A percentile compares a stretch with the other conserved stretches of the same genome.
Conservation (phyloP, 1,139 yeast genomes). For the Candida freyschussii region DNA sequence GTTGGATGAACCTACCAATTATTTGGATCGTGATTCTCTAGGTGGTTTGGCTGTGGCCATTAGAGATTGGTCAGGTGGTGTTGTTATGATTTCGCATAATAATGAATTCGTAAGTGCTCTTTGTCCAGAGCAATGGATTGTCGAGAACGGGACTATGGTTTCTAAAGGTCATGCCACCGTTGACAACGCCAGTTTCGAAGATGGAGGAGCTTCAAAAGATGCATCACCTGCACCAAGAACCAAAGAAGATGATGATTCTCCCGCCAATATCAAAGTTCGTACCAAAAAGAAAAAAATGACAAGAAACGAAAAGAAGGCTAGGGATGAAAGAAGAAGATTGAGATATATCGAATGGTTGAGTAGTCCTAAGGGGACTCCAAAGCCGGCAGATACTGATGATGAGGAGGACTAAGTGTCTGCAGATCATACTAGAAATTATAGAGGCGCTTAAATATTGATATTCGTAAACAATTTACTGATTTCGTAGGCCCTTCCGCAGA, state of each 20-base stretch:
- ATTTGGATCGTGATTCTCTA: slow-evolving; percentile 93
- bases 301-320: slow-evolving; percentile 87
- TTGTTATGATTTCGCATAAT: slow-evolving; percentile 97
- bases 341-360: slow-evolving; percentile 93
- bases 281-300: slow-evolving; percentile 94
- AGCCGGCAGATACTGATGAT: slow-evolving; percentile 88
- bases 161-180: slow-evolving; percentile 77
- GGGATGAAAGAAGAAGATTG: slow-evolving; percentile 90
- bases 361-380: slow-evolving; percentile 96
- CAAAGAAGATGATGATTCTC: slow-evolving; percentile 91
- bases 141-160: slow-evolving; percentile 84
- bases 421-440: too few species aligned
- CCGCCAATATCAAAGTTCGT: slow-evolving; percentile 92
- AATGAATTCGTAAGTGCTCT: slow-evolving; percentile 95
- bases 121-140: slow-evolving; percentile 98
- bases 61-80: slow-evolving; percentile 98
- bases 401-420: slow-evolving; percentile 50
- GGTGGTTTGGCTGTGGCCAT: slow-evolving; percentile 98
- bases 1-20: slow-evolving; percentile 97
- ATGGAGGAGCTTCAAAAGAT: slow-evolving; percentile 49
- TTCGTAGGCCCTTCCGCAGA: too few species aligned
- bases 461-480: too few species aligned
- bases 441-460: too few species aligned
- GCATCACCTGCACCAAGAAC: slow-evolving; percentile 40
- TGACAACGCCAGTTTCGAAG: slow-evolving; percentile 77